A percentile compares a stretch with the other conserved stretches of the same genome.
Conservation (phyloP, 139 green algal genomes). For the Zygnema circumcarinatum region DNA sequence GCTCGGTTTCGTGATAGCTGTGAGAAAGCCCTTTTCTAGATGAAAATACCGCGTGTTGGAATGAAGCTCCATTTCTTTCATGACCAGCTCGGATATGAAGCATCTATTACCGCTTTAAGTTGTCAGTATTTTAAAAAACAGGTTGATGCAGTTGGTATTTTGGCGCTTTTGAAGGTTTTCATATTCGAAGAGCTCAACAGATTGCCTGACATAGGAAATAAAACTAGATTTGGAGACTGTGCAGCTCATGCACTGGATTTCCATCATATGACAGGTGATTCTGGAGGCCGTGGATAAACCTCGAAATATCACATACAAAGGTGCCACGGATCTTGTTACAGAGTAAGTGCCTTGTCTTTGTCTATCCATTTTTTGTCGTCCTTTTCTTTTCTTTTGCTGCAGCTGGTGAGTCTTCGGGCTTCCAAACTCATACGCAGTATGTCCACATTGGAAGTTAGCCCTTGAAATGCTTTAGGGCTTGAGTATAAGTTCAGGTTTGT, state of each 20-base stretch:
- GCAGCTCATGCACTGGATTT: slow-evolving; percentile 6
- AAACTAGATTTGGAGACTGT: neutral
- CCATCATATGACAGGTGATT: slow-evolving; percentile 43
- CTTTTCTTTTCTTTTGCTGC: neutral
- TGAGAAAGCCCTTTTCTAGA: neutral
- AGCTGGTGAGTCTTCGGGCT: neutral
- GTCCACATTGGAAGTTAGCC: too few species aligned
- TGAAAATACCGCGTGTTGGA: neutral
- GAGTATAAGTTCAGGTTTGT: too few species aligned
- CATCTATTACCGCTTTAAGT: neutral
- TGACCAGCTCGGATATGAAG: neutral
- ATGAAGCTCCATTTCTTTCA: neutral
- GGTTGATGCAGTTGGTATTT: too few species aligned
- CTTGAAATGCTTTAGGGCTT: too few species aligned
- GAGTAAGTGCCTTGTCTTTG: too few species aligned
- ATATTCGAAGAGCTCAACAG: neutral
- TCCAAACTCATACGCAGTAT: slow-evolving; percentile 10
- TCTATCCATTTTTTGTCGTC: neutral
- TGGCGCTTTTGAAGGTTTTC: neutral
- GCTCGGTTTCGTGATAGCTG: neutral
- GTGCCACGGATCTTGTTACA: slow-evolving; percentile 56
- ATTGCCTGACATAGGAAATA: neutral
- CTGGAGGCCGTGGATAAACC: slow-evolving; percentile 52
- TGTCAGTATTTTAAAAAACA: neutral
- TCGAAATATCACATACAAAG: slow-evolving; percentile 53